Conservation (phyloP, 306 rosid genomes). For the Delonix regia region DNA sequence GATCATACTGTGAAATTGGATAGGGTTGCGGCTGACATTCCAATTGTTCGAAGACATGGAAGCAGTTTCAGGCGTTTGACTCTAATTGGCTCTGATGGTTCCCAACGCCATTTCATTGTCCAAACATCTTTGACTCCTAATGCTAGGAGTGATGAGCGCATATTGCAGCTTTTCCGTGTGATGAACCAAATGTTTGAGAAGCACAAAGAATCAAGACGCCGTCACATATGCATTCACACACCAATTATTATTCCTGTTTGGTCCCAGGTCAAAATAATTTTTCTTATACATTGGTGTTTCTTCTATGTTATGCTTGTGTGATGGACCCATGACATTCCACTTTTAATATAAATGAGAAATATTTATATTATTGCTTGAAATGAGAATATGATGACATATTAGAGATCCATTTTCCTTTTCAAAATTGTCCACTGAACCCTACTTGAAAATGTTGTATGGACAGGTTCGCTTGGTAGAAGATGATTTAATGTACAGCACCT, state of each 20-base stretch:
- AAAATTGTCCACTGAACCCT: conserved; percentile 29
- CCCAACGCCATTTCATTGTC: conserved; percentile 98
- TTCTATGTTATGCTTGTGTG: neutral
- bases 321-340: neutral
- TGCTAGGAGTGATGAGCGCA: conserved; percentile 98
- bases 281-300: conserved; percentile 21
- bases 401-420: neutral
- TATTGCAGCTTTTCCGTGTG: conserved; percentile 97
- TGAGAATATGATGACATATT: neutral
- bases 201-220: conserved; percentile 99
- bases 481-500: conserved; percentile 97
- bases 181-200: conserved; percentile 99
- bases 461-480: conserved; percentile 99
- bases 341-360: neutral
- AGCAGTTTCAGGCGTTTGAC: conserved; percentile 99
- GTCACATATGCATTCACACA: conserved; percentile 92
- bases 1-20: conserved; percentile 96
- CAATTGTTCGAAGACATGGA: conserved; percentile 97
- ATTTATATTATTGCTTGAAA: neutral
- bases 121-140: conserved; percentile 98
- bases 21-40: conserved; percentile 97
- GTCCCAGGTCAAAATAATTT: conserved; percentile 78
- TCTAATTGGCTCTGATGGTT: conserved; percentile 97
- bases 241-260: conserved; percentile 99
- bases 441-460: conserved; percentile 28